Conservation (phyloP, 345 rosid species). For the Bruguiera sexangula region DNA sequence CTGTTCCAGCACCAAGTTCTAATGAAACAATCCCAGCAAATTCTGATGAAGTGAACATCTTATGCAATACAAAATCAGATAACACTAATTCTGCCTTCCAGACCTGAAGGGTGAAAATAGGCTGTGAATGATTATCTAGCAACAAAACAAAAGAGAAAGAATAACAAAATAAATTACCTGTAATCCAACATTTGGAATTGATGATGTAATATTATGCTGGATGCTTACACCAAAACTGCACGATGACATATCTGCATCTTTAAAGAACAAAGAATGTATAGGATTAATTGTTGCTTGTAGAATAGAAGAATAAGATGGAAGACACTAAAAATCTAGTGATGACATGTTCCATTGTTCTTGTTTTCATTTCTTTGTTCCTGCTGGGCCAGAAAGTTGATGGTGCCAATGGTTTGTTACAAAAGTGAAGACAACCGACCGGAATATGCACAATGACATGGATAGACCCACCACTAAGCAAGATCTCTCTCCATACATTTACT, state of each 20-base stretch:
- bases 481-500: neutral
- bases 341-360: neutral
- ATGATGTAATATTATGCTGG: conserved; percentile 69
- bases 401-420: too few relatives aligned
- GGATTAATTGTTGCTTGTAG: neutral
- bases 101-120: conserved; percentile 45
- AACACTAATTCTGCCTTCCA: conserved; percentile 84
- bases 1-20: conserved; percentile 95
- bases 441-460: too few relatives aligned
- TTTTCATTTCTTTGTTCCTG: too few relatives aligned
- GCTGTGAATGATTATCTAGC: neutral
- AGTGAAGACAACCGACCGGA: too few relatives aligned
- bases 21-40: conserved; percentile 48
- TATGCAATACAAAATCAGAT: conserved; percentile 73
- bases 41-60: conserved; percentile 56
- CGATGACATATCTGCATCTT: conserved; percentile 34
- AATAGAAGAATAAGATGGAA: neutral
- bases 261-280: neutral
- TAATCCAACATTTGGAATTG: conserved; percentile 71
- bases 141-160: neutral
- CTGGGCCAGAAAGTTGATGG: too few relatives aligned
- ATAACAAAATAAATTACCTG: conserved; percentile 45
- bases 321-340: neutral
- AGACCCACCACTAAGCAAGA: too few relatives aligned
- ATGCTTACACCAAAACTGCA: conserved; percentile 48